Conservation (phyloP, 1,284 basidiomycete species). For the Ustilago loliicola region DNA sequence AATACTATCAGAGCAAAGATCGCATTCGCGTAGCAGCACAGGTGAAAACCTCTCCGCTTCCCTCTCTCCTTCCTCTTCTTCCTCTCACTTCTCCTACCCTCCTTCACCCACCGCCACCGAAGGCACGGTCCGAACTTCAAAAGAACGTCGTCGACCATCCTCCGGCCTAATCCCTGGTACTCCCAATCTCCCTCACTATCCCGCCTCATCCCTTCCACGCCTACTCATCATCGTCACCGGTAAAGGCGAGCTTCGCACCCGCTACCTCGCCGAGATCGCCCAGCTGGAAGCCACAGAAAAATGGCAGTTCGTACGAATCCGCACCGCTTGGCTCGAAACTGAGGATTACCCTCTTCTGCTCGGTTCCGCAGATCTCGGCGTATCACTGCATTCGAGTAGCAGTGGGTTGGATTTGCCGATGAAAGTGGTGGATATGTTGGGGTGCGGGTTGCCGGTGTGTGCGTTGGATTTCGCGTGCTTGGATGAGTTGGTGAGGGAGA, state of each 20-base stretch:
- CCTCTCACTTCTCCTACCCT: constrained; percentile 13
- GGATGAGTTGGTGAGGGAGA: constrained; percentile 85
- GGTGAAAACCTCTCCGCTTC: constrained; percentile 30
- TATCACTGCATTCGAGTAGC: constrained; percentile 90
- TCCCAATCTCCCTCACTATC: constrained; percentile 39
- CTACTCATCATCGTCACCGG: constrained; percentile 87
- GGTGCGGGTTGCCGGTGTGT: constrained; percentile 91
- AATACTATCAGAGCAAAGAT: constrained; percentile 13
- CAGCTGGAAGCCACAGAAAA: constrained; percentile 76
- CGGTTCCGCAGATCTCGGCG: constrained; percentile 90
- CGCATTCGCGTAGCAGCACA: constrained; percentile 32
- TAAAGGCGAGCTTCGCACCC: constrained; percentile 82
- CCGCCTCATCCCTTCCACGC: constrained; percentile 50
- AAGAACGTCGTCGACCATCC: constrained; percentile 42
- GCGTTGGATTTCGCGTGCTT: constrained; percentile 89
- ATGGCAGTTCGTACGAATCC: constrained; percentile 81
- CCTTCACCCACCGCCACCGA: background rate
- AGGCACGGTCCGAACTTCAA: constrained; percentile 23
- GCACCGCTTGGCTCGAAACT: constrained; percentile 73
- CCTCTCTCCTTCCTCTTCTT: constrained; percentile 24
- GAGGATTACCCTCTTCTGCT: constrained; percentile 61
- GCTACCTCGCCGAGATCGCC: constrained; percentile 80
- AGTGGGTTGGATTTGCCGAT: constrained; percentile 94
- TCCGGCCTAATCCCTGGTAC: constrained; percentile 29
- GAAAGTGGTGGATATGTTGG: constrained; percentile 99